Evolutionary conservation across 129 eudicot species (phyloP), one percentile per base, ranked within the genome.

Genomic region (Flaveria brownii): DNA sequence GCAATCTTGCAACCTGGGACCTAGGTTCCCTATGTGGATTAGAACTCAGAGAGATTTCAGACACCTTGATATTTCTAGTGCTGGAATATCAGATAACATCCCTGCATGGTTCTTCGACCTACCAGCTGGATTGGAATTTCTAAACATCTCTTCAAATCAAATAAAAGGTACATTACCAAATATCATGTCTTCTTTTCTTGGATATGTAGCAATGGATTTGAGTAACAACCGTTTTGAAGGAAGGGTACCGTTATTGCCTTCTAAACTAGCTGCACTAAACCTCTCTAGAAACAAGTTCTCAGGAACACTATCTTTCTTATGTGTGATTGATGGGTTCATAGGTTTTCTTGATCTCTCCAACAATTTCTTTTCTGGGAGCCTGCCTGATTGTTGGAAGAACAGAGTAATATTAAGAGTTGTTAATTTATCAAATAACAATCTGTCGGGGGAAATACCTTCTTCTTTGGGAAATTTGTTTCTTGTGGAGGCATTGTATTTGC

Each of bases 1-100:
- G 47, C 25, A 42, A n/a, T 22, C 62, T 6, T 80, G 85, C 75
- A 81, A 70, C 11, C 17, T 83, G 68, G 85, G 87, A 5, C 83
- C 85, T 9, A 9, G 20, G 1, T 83, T 86, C 16, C 90, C 90
- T 1, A 17, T 3, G 10, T 86, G 86, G 87, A 75, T 86, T 16
- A 16, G 5, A 57, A 83, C 51, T 49, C 85, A 80, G 59, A 81
- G 5, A 1, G 14, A 18, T 3, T 30, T 77, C 9, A 3, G 2
- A 1, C 7, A 11, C 36, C 77, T 87, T 84, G 91, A 84, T 71
- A 75, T 87, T 17, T 84, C 84, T 1, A 70, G 1, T 46, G n/a
- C 78, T 42, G 75, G 46, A 25, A 81, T 87, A 68, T 57, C 82
- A n/a, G 88, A 68, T 72, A 16, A 11, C 20, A 20, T 82, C 61